Percentiles rank a stretch among this genome's conserved stretches.
These are phyloP conservation scores for Mycena rebaudengoi DNA, from an alignment of 768 basidiomycete genomes.

Conservation along the genomic window DNA sequence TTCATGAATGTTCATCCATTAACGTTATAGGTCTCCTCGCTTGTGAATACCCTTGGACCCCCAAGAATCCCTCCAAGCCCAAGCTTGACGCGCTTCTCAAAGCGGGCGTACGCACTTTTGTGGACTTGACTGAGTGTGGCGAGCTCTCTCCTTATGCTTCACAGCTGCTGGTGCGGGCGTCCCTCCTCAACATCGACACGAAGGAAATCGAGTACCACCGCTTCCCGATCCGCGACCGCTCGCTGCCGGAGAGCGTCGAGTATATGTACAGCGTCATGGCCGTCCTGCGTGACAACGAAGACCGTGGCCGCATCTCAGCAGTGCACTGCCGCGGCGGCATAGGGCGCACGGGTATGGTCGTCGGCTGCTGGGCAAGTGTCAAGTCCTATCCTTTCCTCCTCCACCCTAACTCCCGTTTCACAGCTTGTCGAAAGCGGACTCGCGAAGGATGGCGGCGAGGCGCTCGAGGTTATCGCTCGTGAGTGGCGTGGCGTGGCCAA, in stretches of 20 bases:
- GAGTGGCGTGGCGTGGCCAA: constrained; percentile 84
- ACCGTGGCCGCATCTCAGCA: constrained; percentile 66
- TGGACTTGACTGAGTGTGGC: constrained; percentile 85
- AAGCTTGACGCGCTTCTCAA: constrained; percentile 78
- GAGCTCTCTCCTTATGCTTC: constrained; percentile 75
- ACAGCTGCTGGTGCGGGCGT: constrained; percentile 60
- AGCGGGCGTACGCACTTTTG: constrained; percentile 81
- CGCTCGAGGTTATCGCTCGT: constrained; percentile 26
- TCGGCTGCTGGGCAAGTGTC: constrained; percentile 29
- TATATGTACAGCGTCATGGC: constrained; percentile 67
- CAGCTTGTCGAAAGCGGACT: constrained; percentile 58
- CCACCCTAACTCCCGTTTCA: constrained; percentile 34
- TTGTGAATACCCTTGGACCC: constrained; percentile 85
- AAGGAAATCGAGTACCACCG: constrained; percentile 71
- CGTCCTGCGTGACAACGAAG: constrained; percentile 67
- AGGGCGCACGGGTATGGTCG: constrained; percentile 68
- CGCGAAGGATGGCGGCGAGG: constrained; percentile 34
- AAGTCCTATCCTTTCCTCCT: neutral
- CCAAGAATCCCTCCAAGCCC: constrained; percentile 61
- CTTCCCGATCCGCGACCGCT: constrained; percentile 81
- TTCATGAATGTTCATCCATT: too few relatives aligned
- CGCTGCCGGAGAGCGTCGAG: constrained; percentile 64
- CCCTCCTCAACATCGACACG: constrained; percentile 60
- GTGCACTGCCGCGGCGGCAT: constrained; percentile 86
- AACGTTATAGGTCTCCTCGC: constrained; percentile 76